A percentile compares a stretch with the other conserved stretches of the same genome.
These are phyloP conservation scores for Lenzites betulinus DNA, from an alignment of 768 basidiomycete species.

Conservation along the genomic window DNA sequence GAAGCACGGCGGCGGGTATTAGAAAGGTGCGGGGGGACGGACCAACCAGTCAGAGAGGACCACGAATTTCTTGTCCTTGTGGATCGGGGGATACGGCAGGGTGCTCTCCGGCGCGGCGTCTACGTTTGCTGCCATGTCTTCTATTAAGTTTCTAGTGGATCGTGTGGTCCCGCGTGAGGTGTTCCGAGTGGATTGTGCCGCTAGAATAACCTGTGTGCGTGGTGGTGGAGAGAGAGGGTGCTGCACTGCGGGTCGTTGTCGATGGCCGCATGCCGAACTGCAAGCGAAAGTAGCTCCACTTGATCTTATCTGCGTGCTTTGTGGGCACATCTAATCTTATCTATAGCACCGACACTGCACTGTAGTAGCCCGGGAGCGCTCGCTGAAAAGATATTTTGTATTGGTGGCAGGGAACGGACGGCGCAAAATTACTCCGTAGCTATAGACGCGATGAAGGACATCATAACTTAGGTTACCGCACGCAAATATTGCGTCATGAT, in stretches of 20 bases:
- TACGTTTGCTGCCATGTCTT: slow-evolving; percentile 11
- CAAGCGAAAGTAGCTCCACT: neutral
- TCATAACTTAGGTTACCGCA: too few relatives aligned
- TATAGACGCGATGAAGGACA: too few relatives aligned
- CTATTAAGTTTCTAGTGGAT: neutral
- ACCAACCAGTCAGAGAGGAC: slow-evolving; percentile 86
- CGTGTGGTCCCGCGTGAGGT: neutral
- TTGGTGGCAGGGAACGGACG: too few relatives aligned
- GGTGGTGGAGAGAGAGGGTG: neutral
- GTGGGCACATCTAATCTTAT: neutral
- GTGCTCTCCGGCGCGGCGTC: slow-evolving; percentile 57
- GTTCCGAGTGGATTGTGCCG: neutral
- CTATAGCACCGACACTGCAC: too few relatives aligned
- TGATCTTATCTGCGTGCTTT: neutral
- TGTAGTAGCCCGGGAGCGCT: too few relatives aligned
- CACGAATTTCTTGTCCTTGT: slow-evolving; percentile 80
- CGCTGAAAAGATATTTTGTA: too few relatives aligned
- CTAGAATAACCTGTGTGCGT: neutral
- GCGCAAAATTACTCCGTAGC: too few relatives aligned
- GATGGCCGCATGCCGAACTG: neutral
- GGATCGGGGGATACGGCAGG: slow-evolving; percentile 79
- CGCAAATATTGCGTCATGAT: too few relatives aligned
- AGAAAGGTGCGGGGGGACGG: slow-evolving; percentile 15
- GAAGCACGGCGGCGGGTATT: too few relatives aligned
- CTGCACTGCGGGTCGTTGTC: neutral